Percentiles rank a stretch among this genome's conserved stretches.
phyloP scores from a whole-genome alignment of 352 stramenopile species.

The Lagenidium giganteum region DNA sequence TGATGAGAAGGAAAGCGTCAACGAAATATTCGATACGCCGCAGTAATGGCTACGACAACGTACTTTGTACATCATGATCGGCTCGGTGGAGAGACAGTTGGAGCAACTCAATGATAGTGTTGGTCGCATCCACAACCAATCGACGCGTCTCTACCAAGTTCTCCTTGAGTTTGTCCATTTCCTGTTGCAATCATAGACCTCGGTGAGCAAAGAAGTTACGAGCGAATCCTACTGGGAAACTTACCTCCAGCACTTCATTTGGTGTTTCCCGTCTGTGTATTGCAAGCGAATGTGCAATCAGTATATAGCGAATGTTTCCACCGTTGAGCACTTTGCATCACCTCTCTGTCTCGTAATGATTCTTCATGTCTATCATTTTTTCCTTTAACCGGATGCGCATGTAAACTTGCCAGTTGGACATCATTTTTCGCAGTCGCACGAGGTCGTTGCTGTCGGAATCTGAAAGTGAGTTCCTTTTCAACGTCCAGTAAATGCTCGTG shows the following conservation, averaged over 20 bases:
- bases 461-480: too few relatives aligned
- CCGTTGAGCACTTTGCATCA: too few relatives aligned
- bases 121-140: constrained; percentile 51
- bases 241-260: constrained; percentile 16
- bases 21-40: too few relatives aligned
- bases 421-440: constrained; percentile 34
- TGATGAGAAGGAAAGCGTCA: neutral
- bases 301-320: too few relatives aligned
- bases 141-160: constrained; percentile 44
- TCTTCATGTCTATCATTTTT: constrained; percentile 43
- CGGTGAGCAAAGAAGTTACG: constrained; percentile 1
- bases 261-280: constrained; percentile 16
- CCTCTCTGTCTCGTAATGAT: constrained; percentile 51
- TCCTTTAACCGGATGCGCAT: constrained; percentile 47
- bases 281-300: too few relatives aligned
- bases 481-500: neutral
- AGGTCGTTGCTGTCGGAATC: constrained; percentile 42
- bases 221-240: neutral
- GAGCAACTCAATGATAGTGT: constrained; percentile 53
- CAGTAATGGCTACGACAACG: too few relatives aligned
- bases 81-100: constrained; percentile 51
- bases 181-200: too few relatives aligned
- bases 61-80: constrained; percentile 53
- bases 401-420: constrained; percentile 44
- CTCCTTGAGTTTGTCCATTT: constrained; percentile 60